Evolutionary conservation across 176 grass and related monocot species (phyloP), one percentile per base, ranked within the genome.

Genomic region (Oryza punctata): DNA sequence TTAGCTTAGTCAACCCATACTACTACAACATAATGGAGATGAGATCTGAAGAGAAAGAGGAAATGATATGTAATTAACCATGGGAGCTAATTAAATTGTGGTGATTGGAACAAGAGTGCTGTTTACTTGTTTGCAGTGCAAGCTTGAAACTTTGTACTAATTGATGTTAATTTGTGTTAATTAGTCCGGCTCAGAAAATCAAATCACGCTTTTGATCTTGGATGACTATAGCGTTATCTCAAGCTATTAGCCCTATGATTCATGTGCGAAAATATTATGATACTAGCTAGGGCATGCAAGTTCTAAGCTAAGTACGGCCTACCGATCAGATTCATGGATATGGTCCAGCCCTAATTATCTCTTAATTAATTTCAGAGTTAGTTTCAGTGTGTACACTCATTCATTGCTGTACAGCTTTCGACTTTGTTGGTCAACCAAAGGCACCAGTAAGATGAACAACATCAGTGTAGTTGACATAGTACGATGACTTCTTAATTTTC

Each of bases 381-480:
- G 18, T 57, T 57, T 10, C 19, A 60, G 57, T 61, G n/a, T 61
- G 57, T 61, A 24, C 57, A 61, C 57, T 24, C 57, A 24, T 61
- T 61, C 57, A 61, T 61, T 14, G 64, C 27, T 13, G 52, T 16
- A 7, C 28, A 15, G 12, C 16, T 7, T 45, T 10, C 37, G 24
- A 25, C 61, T 46, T 45, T 66, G 63, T 21, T 70, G 78, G 66
- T 81, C 66, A 81, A 81, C 66, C 78, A 10, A 59, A n/a, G 25
- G 21, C 21, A 24, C 27, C 25, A 47, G 32, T 15, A 5, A 69
- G 64, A 61, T 23, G n/a, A 28, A 70, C 46, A 69, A 52, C 44
- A 54, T 28, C 5, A 44, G 47, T 68, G 7, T 33, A 68, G 45
- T 52, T 81, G 65, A 29, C 65, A 68, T 35, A 21, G 52, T 57